Base-by-base conservation (phyloP, 129 eudicot species). In the Dittrichia graveolens region DNA sequence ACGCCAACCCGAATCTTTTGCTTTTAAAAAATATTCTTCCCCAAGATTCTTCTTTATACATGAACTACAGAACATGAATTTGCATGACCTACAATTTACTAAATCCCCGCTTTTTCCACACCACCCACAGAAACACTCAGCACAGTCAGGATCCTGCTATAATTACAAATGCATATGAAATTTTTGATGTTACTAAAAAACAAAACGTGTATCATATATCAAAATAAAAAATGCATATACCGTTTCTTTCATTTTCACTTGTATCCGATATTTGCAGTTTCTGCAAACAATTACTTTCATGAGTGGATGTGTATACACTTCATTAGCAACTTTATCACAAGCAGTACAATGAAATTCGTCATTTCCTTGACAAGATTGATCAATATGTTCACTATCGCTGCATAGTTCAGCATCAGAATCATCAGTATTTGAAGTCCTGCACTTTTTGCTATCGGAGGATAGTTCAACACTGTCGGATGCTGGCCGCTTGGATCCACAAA, bases 41-140 rank as follows among this genome's bases (percentile, higher is more conserved):
- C 96, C 92, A 72, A 89, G 79, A 72, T 89, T 89, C 85, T 82
- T 86, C 77, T 83, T 80, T 66, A 89, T 66, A 82, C 96, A 89
- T 0, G 49, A 38, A 8, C 74, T 66, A 82, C 96, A 89, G 59
- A 89, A 86, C 44, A 84, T 47, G 13, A 57, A 73, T 75, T 76
- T 73, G 70, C 96, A 89, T 31, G 96, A 84, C 35, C 16, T 80
- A 77, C 96, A 89, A 72, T 61, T 80, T 66, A 84, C 40, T 43
- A 89, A 68, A 57, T 84, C 84, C 67, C 65, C 80, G 38, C 61
- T 80, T 42, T 69, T 37, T 45, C 92, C 96, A 68, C 96, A 89
- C 96, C 96, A 89, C 65, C 78, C 85, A 83, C 96, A 89, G 76
- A 79, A 89, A 76, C 88, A 77, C 79, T 82, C 88, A 1, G 81